phyloP scores from a whole-genome alignment of 2,329 filamentous ascomycete genomes.

The Pseudogymnoascus sp. region DNA sequence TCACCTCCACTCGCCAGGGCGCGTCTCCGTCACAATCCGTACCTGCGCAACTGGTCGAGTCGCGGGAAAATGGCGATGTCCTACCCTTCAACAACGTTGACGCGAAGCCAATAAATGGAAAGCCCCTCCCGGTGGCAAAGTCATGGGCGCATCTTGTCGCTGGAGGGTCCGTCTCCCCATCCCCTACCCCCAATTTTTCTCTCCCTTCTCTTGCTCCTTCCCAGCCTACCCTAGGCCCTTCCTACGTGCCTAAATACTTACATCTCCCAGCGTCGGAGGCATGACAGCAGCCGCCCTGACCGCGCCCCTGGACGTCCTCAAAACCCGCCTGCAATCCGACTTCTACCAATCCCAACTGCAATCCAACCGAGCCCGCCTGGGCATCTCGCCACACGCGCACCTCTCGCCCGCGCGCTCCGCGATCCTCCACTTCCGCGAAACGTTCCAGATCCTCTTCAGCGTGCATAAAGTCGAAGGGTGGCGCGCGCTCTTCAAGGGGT shows the following conservation, averaged over 20 bases:
- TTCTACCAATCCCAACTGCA: conserved; percentile 83
- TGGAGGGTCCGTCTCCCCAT: conserved; percentile 59
- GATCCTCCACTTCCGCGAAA: conserved; percentile 72
- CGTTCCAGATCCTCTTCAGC: conserved; percentile 72
- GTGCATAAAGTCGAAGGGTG: conserved; percentile 77
- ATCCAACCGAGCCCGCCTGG: conserved; percentile 51
- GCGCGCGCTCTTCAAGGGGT: conserved; percentile 83
- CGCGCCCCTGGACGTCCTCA: conserved; percentile 85
- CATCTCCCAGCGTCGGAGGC: conserved; percentile 60
- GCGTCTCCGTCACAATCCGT: background rate
- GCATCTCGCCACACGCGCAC: conserved; percentile 41
- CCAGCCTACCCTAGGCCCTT: background rate
- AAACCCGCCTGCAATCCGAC: conserved; percentile 87
- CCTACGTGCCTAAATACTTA: background rate
- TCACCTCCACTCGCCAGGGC: background rate
- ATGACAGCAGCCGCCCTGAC: conserved; percentile 92
- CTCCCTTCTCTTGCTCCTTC: background rate
- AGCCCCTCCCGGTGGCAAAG: conserved; percentile 50
- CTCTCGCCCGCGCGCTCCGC: conserved; percentile 59
- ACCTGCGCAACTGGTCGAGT: conserved; percentile 40
- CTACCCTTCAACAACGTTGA: conserved; percentile 33
- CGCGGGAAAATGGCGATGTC: conserved; percentile 53
- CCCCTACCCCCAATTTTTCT: background rate
- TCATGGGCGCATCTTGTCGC: conserved; percentile 91
- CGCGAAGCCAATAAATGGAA: conserved; percentile 30